Conservation (phyloP, 805 yeast species). For the Metschnikowia hibisci region DNA sequence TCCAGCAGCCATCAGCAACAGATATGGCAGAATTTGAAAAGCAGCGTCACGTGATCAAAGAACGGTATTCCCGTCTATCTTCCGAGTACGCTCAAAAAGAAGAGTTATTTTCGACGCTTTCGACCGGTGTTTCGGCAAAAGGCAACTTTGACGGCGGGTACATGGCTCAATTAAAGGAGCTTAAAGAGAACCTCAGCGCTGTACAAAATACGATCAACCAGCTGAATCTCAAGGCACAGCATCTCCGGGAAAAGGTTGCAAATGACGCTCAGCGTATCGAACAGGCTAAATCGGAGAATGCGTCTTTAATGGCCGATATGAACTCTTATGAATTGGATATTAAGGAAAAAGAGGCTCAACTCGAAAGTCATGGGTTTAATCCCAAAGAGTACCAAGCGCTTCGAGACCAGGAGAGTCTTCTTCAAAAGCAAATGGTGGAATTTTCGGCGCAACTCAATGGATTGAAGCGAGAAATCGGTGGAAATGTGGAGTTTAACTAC, state of each 20-base stretch:
- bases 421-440: slow-evolving; percentile 18
- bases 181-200: slow-evolving; percentile 52
- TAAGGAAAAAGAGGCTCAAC: slow-evolving; percentile 34
- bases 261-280: slow-evolving; percentile 47
- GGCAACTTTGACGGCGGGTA: slow-evolving; percentile 78
- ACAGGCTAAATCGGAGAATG: slow-evolving; percentile 51
- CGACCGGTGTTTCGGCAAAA: slow-evolving; percentile 85
- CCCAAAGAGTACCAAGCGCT: slow-evolving; percentile 42
- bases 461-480: slow-evolving; percentile 58
- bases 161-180: slow-evolving; percentile 61
- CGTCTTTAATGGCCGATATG: slow-evolving; percentile 39
- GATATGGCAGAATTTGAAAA: slow-evolving; percentile 32
- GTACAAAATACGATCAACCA: slow-evolving; percentile 56
- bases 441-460: slow-evolving; percentile 48
- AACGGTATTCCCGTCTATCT: slow-evolving; percentile 43
- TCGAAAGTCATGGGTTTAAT: slow-evolving; percentile 57
- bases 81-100: slow-evolving; percentile 55
- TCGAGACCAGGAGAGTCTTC: slow-evolving; percentile 39
- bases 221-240: slow-evolving; percentile 52
- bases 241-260: slow-evolving; percentile 49
- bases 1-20: slow-evolving; percentile 18
- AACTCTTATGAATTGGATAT: slow-evolving; percentile 38
- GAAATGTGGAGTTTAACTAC: slow-evolving; percentile 70
- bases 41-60: slow-evolving; percentile 43
- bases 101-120: slow-evolving; percentile 73